A percentile compares a stretch with the other conserved stretches of the same genome.
Evolutionary conservation across 2,329 filamentous ascomycete species (phyloP).

Genomic region (Rutstroemia sp.): DNA sequence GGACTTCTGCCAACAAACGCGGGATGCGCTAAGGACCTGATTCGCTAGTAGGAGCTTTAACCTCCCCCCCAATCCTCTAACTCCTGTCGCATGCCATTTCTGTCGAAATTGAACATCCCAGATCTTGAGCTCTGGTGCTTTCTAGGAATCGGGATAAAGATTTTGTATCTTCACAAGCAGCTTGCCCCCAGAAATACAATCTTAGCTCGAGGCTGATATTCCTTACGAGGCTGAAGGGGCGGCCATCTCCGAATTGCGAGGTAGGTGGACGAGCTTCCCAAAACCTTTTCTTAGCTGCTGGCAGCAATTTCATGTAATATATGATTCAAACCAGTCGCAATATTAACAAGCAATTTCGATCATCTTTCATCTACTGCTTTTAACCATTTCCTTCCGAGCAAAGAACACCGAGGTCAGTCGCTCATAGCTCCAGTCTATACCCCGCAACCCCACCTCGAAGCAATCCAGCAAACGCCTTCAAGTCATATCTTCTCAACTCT

Average conservation of each 20-base stretch:
- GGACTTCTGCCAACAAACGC: conserved; percentile 9
- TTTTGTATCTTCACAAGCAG: too few species aligned
- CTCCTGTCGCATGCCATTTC: too few species aligned
- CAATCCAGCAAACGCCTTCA: neutral
- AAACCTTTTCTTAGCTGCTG: too few species aligned
- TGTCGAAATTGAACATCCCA: too few species aligned
- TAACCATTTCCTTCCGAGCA: too few species aligned
- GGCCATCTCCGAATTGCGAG: conserved; percentile 18
- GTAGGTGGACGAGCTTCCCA: neutral
- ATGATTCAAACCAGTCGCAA: neutral
- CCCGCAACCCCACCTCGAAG: conserved; percentile 2
- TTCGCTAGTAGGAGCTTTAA: neutral
- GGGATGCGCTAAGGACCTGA: conserved; percentile 23
- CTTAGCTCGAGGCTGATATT: neutral
- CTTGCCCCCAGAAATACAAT: too few species aligned
- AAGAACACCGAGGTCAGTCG: neutral
- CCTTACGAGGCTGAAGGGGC: conserved; percentile 13
- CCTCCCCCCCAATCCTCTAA: neutral
- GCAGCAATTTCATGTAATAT: too few species aligned
- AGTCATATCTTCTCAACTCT: neutral
- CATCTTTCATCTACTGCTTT: too few species aligned
- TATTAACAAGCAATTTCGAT: neutral
- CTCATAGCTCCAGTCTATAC: neutral
- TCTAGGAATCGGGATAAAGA: too few species aligned
- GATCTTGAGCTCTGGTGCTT: too few species aligned